Percentiles rank a stretch among this genome's conserved stretches.
These are phyloP conservation scores for Discostella pseudostelligera DNA, from an alignment of 108 stramenopile species.

Conservation along the genomic window DNA sequence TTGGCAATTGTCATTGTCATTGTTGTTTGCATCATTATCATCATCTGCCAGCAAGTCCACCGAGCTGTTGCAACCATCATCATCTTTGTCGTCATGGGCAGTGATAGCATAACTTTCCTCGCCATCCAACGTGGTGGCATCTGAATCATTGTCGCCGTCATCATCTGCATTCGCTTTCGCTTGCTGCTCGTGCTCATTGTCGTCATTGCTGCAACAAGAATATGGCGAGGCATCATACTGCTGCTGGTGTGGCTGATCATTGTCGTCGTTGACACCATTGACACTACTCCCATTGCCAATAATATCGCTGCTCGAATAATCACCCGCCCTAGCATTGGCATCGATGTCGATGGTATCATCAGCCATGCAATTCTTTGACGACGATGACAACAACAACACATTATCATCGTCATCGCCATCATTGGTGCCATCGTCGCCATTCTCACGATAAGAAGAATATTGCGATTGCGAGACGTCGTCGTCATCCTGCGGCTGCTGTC, in stretches of 20 bases:
- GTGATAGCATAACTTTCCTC: conserved; percentile 3
- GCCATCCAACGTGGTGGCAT: conserved; percentile 11
- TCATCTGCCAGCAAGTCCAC: conserved; percentile 23
- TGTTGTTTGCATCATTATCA: neutral
- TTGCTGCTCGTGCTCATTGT: neutral
- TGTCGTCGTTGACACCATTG: no score
- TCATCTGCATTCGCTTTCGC: conserved; percentile 14
- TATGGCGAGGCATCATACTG: neutral
- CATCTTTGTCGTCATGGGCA: conserved; percentile 1
- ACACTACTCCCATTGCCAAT: no score
- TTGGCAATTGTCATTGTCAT: neutral
- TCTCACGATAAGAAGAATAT: no score
- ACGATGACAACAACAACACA: no score
- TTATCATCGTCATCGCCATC: neutral
- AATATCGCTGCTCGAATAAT: no score
- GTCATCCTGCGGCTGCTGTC: neutral
- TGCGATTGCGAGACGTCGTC: no score
- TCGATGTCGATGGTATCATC: no score
- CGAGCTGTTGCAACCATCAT: conserved; percentile 4
- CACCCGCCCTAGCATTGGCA: no score
- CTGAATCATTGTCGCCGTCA: conserved; percentile 1
- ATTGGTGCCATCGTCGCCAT: neutral
- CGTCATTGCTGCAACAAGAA: neutral
- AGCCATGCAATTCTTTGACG: no score
- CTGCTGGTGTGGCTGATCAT: no score